These are phyloP conservation scores for Tritrichomonas musculus DNA, from an alignment of 208 protist species.

Conservation along the genomic window DNA sequence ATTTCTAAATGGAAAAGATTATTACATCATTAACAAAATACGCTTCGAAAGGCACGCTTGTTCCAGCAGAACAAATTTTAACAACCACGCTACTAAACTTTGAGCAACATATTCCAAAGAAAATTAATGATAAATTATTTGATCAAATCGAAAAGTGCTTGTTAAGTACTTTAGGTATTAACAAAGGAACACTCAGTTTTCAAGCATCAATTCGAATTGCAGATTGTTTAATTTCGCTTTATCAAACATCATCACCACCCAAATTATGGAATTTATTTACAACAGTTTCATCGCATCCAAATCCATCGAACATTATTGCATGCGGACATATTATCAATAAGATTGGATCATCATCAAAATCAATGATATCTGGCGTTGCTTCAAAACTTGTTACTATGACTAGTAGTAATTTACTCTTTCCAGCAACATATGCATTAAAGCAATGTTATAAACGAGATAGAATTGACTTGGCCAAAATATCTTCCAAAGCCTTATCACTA, in stretches of 20 bases:
- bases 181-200: not conserved
- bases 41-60: not conserved
- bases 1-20: too few relatives aligned
- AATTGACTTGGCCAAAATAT: not conserved
- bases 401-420: not conserved
- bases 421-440: not conserved
- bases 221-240: not conserved
- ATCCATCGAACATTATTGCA: not conserved
- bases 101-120: not conserved
- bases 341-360: not conserved
- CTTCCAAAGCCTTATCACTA: not conserved
- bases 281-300: not conserved
- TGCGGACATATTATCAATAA: not conserved
- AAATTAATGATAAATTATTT: not conserved
- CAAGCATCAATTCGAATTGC: not conserved
- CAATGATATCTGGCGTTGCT: not conserved
- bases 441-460: not conserved
- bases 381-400: not conserved
- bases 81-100: not conserved
- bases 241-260: not conserved
- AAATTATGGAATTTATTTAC: conserved; percentile 28
- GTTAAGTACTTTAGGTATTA: not conserved
- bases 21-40: too few relatives aligned
- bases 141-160: not conserved
- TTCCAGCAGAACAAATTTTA: conserved; percentile 26